A percentile compares a stretch with the other conserved stretches of the same genome.
Evolutionary conservation across 2,329 filamentous ascomycete genomes (phyloP).

Genomic region (Tolypocladium amazonense): DNA sequence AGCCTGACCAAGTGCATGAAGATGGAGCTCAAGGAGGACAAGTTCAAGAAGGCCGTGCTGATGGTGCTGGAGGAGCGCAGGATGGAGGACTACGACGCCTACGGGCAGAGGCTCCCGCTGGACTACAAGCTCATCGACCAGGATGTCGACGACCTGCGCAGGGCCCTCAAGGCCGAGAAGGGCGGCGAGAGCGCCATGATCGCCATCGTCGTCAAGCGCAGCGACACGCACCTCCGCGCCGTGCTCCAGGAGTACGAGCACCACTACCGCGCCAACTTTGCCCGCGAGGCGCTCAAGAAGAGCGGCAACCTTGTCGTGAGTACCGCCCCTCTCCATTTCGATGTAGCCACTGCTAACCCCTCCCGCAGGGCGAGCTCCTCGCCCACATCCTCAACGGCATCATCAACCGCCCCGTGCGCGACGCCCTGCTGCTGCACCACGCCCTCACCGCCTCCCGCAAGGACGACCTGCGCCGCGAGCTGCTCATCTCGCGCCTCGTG

Average conservation of each 20-base stretch:
- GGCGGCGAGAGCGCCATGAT: slow-evolving; percentile 87
- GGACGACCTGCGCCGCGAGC: slow-evolving; percentile 66
- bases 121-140: slow-evolving; percentile 53
- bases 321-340: not conserved
- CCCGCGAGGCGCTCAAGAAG: slow-evolving; percentile 75
- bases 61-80: slow-evolving; percentile 71
- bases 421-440: slow-evolving; percentile 83
- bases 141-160: slow-evolving; percentile 64
- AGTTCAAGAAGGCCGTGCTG: slow-evolving; percentile 84
- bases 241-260: slow-evolving; percentile 68
- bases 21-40: slow-evolving; percentile 87
- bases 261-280: slow-evolving; percentile 70
- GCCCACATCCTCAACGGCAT: slow-evolving; percentile 94
- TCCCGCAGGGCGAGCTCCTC: slow-evolving; percentile 72
- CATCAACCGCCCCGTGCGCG: slow-evolving; percentile 89
- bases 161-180: slow-evolving; percentile 57
- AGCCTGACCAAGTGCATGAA: slow-evolving; percentile 77
- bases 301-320: slow-evolving; percentile 82
- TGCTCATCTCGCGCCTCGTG: slow-evolving; percentile 80
- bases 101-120: slow-evolving; percentile 45
- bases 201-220: slow-evolving; percentile 68
- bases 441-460: slow-evolving; percentile 66
- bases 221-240: slow-evolving; percentile 72
- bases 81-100: slow-evolving; percentile 68
- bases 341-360: not conserved